Conservation (phyloP, 2,329 filamentous ascomycete genomes). For the Pseudogymnoascus sp. region DNA sequence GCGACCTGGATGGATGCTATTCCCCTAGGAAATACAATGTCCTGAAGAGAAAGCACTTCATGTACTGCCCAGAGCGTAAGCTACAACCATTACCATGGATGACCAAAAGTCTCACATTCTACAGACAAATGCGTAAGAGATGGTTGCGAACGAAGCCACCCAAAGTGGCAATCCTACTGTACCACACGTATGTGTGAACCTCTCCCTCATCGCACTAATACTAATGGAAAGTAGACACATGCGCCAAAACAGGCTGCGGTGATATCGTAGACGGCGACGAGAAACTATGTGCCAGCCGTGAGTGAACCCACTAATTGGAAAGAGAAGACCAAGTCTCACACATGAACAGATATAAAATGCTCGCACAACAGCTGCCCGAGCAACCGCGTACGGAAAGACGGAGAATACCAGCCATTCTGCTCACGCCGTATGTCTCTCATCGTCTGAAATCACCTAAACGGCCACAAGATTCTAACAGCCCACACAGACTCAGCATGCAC, state of each 20-base stretch:
- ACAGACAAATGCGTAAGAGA: slow-evolving; percentile 1
- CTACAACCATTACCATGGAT: neutral
- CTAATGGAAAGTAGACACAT: neutral
- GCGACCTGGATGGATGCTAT: neutral
- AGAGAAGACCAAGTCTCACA: neutral
- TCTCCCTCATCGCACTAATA: too few relatives aligned
- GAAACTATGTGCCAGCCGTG: neutral
- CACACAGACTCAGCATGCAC: neutral
- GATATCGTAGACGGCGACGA: neutral
- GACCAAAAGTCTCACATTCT: neutral
- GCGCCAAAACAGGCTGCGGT: neutral
- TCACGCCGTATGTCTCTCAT: neutral
- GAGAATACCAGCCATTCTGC: neutral
- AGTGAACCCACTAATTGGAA: neutral
- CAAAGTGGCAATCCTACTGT: neutral
- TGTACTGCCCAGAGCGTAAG: neutral
- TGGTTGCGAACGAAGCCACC: neutral
- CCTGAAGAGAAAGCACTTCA: neutral
- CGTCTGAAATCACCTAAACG: neutral
- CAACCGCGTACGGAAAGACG: neutral
- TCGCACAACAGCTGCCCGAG: neutral
- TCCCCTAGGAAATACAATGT: neutral
- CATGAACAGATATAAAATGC: neutral
- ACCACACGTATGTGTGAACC: neutral
- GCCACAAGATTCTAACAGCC: neutral